Percentiles rank a stretch among this genome's conserved stretches.
phyloP scores from a whole-genome alignment of 2,329 filamentous ascomycete genomes.

The Paramyrothecium sp. region DNA sequence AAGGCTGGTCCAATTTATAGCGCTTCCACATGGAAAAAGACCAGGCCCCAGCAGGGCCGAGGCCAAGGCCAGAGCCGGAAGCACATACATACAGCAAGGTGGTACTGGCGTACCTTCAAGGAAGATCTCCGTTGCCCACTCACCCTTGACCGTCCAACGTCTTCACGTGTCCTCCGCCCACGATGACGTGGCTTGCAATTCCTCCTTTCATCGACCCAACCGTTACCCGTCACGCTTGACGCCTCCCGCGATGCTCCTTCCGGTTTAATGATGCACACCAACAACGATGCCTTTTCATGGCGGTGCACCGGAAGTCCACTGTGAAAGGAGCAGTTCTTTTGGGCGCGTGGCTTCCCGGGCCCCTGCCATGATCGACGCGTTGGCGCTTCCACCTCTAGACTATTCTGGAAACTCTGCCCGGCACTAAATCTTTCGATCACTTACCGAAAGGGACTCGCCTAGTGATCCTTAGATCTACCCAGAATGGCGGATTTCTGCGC shows the following conservation, averaged over 20 bases:
- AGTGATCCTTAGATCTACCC: not conserved
- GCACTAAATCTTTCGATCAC: not conserved
- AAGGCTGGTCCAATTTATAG: too few species aligned
- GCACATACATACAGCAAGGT: too few species aligned
- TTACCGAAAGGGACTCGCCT: too few species aligned
- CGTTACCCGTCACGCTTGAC: not conserved
- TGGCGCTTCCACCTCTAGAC: not conserved
- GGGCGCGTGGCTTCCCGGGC: not conserved
- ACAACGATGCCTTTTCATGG: too few species aligned
- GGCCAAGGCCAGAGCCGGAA: too few species aligned
- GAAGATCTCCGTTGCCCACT: not conserved
- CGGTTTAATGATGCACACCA: too few species aligned
- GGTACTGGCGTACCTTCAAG: too few species aligned
- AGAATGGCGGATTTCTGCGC: slow-evolving; percentile 2
- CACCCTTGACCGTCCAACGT: not conserved
- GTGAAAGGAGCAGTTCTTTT: too few species aligned
- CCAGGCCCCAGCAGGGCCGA: too few species aligned
- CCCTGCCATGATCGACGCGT: slow-evolving; percentile 1
- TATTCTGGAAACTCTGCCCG: not conserved
- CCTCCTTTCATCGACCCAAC: not conserved
- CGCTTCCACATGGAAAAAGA: too few species aligned
- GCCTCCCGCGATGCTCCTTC: too few species aligned
- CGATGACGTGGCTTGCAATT: not conserved
- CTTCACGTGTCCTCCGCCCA: not conserved
- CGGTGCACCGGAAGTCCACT: too few species aligned